Evolutionary conservation across 108 stramenopile genomes (phyloP), one percentile per base, ranked within the genome.

Genomic region (Conticribra weissflogii): DNA sequence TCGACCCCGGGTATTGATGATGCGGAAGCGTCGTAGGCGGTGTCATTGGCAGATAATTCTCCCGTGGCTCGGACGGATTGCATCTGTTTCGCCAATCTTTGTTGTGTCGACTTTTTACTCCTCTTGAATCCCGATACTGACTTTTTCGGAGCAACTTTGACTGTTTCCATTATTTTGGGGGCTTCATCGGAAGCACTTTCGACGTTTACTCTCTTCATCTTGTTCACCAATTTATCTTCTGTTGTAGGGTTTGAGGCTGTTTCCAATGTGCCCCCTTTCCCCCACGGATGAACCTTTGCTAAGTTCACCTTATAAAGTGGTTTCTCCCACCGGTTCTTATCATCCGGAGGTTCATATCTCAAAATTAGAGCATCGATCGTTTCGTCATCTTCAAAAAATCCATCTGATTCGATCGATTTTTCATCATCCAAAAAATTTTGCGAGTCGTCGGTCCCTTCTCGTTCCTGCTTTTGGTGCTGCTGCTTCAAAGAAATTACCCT

Each of bases 301-400:
- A 91, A 59, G 67, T 95, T 88, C 15, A 91, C 78, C 15, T 80
- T 80, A 64, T 81, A 95, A 54, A 93, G 62, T 0, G 95, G 95
- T 60, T 85, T 83, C 66, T 96, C 95, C 95, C 95, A 96, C 66
- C 95, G 81, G 75, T 96, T 96, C 52, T 89, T 67, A 0, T 83
- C 81, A 63, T 93, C 90, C 17, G 95, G 95, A 29, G 95, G 91
- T 78, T 96, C 95, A 60, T 81, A 96, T n/a, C 91, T 76, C n/a
- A 63, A 67, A 7, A 93, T 82, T 25, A 96, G 59, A 51, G 87
- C 90, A 55, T 82, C 63, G 81, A 93, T 74, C 3, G 80, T 74
- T 34, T 63, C 72, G 25, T 81, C 64, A 34, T 78, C 78, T 57
- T 79, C 59, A 61, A 80, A 91, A 53, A 55, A 75, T 23, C 61